Evolutionary conservation across 78 protist species (phyloP).

Genomic region (Guillardia theta): DNA sequence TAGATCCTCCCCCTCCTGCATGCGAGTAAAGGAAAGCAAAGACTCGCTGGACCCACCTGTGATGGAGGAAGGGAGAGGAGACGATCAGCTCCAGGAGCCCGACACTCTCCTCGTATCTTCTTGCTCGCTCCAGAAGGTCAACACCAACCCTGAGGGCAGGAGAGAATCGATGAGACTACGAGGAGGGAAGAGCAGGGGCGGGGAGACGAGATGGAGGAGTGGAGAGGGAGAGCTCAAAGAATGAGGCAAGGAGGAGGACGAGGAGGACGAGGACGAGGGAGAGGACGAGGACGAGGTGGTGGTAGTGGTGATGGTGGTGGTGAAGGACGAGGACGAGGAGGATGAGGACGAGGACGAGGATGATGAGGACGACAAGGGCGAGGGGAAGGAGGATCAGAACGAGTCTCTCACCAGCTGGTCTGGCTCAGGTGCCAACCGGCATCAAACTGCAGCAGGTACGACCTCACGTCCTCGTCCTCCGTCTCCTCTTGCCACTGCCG

Average conservation of each 20-base stretch:
- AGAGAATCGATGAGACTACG: background rate
- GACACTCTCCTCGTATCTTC: background rate
- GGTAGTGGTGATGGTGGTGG: too few relatives aligned
- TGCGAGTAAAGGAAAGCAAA: too few relatives aligned
- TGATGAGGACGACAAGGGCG: background rate
- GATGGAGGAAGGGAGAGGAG: background rate
- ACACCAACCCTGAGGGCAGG: background rate
- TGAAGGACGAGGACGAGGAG: background rate
- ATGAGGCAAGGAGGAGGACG: background rate
- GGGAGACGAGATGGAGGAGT: background rate
- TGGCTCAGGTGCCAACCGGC: too few relatives aligned
- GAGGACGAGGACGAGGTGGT: background rate
- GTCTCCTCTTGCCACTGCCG: too few relatives aligned
- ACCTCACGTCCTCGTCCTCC: too few relatives aligned
- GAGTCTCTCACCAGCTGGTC: too few relatives aligned
- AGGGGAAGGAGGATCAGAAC: background rate
- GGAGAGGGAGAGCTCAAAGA: background rate
- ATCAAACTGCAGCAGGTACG: background rate
- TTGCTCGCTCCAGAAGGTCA: background rate
- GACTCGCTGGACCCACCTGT: too few relatives aligned
- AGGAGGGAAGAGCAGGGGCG: background rate
- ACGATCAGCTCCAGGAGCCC: background rate
- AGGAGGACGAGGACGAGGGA: background rate
- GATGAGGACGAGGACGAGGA: background rate
- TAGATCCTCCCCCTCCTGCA: background rate